Conservation (phyloP, 768 basidiomycete species). For the Tricholoma matsutake region DNA sequence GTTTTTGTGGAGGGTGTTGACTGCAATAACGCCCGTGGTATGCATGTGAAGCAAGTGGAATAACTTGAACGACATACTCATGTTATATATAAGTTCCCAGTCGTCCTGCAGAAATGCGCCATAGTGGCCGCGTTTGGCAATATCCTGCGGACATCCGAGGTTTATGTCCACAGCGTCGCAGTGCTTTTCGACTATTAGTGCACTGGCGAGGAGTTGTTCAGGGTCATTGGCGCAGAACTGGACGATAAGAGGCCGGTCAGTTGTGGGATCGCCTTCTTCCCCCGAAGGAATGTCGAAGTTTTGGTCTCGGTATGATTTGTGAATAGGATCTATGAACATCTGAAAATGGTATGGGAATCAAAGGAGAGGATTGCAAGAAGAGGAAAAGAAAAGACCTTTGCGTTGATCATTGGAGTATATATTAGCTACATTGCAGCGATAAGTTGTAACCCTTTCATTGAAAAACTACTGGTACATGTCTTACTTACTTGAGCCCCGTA, state of each 20-base stretch:
- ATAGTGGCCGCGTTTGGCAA: slow-evolving; percentile 83
- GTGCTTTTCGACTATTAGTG: slow-evolving; percentile 67
- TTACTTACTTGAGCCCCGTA: slow-evolving; percentile 74
- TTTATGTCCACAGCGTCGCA: slow-evolving; percentile 97
- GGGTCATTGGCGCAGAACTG: slow-evolving; percentile 96
- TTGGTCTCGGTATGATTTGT: slow-evolving; percentile 55
- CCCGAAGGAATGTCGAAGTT: slow-evolving; percentile 66
- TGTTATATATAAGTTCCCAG: slow-evolving; percentile 81
- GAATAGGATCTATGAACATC: slow-evolving; percentile 59
- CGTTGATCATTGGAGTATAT: slow-evolving; percentile 99
- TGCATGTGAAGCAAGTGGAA: background rate
- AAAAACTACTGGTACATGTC: background rate
- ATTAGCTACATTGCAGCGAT: slow-evolving; percentile 49
- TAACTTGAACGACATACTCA: slow-evolving; percentile 50
- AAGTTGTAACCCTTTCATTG: background rate
- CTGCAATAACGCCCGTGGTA: slow-evolving; percentile 35
- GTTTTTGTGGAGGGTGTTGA: slow-evolving; percentile 81
- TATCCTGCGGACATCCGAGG: slow-evolving; percentile 92
- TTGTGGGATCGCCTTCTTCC: slow-evolving; percentile 76
- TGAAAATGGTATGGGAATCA: slow-evolving; percentile 21
- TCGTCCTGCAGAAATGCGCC: slow-evolving; percentile 93
- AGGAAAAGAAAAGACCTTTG: slow-evolving; percentile 50
- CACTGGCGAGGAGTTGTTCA: slow-evolving; percentile 71
- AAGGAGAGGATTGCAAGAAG: background rate
- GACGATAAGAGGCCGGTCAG: slow-evolving; percentile 83